Percentiles rank a stretch among this genome's conserved stretches.
Evolutionary conservation across 371 early-diverging fungal species (phyloP).

Genomic region (Syncephalastrum racemosum): DNA sequence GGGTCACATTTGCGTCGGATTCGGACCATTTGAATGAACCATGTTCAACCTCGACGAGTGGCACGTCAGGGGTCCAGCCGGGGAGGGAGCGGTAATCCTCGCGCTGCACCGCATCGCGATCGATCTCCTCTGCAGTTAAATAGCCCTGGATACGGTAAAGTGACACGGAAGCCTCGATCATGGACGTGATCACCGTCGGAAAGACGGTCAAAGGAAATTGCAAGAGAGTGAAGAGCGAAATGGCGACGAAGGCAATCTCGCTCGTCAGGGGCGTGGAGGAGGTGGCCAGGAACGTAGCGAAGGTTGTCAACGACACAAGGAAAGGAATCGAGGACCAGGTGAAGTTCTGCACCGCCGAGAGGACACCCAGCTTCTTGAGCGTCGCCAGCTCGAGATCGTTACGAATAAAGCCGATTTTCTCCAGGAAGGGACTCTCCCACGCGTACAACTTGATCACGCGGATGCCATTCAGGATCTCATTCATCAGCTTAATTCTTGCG

Average conservation of each 20-base stretch:
- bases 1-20: constrained; percentile 41
- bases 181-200: constrained; percentile 54
- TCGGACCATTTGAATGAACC: constrained; percentile 35
- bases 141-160: constrained; percentile 78
- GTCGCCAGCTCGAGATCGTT: constrained; percentile 76
- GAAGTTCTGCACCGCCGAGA: constrained; percentile 65
- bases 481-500: constrained; percentile 84
- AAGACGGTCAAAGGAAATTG: constrained; percentile 87
- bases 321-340: constrained; percentile 83
- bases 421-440: constrained; percentile 71
- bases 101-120: constrained; percentile 61
- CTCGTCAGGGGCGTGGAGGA: constrained; percentile 67
- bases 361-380: constrained; percentile 70
- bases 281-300: constrained; percentile 73
- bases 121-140: constrained; percentile 75
- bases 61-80: constrained; percentile 30
- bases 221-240: constrained; percentile 92
- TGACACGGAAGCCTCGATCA: constrained; percentile 87
- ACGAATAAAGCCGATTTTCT: constrained; percentile 70
- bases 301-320: constrained; percentile 83
- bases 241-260: constrained; percentile 82
- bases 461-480: constrained; percentile 92
- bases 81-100: constrained; percentile 32
- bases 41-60: constrained; percentile 37
- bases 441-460: constrained; percentile 89